Evolutionary conservation across 208 protist species (phyloP), one percentile per base, ranked within the genome.

Genomic region (Crithidia fasciculata): DNA sequence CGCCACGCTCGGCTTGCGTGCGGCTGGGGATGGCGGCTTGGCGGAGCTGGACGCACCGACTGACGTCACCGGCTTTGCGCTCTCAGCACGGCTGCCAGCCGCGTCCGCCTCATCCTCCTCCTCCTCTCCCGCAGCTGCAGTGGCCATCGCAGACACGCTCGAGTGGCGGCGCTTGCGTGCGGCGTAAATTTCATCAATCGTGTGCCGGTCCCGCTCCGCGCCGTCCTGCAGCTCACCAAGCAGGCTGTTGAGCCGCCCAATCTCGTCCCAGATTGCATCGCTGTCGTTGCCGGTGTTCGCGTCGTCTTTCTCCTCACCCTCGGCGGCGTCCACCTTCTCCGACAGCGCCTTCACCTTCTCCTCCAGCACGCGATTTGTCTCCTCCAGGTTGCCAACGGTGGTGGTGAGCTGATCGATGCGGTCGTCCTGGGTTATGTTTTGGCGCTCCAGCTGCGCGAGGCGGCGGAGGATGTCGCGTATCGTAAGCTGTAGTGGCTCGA

Each of bases 101-200:
- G 2, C 39, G 5, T 45, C 39, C 54, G 57, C 52, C n/a, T 50
- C n/a, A n/a, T n/a, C 53, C 52, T 50, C 53, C 2, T 8, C 60
- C 40, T 53, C 63, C 16, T n/a, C 53, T 41, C 3, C 55, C 13
- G 61, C 16, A 8, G 70, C 52, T 28, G 62, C 62, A 0, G 6
- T 50, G 40, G 13, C 58, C 18, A 41, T 47, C 36, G 68, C 41
- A 53, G 44, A 62, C 28, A 1, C 28, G 28, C 28, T 16, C 56
- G 61, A 68, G 67, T 83, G 52, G 28, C 55, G 69, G 45, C 54
- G 64, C 78, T 89, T 93, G n/a, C 91, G 87, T 9, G 87, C 89
- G 7, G 76, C 80, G 72, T 96, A 96, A 10, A 96, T 83, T 63
- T 92, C 83, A 62, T 96, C 91, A 57, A 96, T 94, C 49, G 84